phyloP scores from a whole-genome alignment of 176 grass and related monocot genomes.

The Calamus simplicifolius region DNA sequence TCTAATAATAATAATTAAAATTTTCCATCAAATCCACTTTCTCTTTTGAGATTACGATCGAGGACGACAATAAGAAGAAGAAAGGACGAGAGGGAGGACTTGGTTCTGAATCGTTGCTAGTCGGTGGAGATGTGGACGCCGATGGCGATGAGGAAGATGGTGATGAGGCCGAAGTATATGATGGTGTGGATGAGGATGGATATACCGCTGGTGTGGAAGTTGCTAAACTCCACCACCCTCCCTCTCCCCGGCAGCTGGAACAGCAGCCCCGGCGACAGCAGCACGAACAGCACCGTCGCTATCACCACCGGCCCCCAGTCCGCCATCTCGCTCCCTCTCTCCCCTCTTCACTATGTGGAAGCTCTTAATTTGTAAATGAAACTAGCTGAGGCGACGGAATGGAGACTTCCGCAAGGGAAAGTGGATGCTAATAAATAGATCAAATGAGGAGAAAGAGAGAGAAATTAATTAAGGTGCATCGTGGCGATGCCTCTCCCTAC shows the following conservation, averaged over 20 bases:
- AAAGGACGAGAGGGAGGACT: too few species aligned
- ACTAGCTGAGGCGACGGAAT: too few species aligned
- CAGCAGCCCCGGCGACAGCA: conserved; percentile 76
- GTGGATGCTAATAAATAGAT: too few species aligned
- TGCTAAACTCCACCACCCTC: conserved; percentile 63
- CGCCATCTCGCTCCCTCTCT: conserved; percentile 21
- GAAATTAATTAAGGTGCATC: too few species aligned
- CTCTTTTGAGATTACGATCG: too few species aligned
- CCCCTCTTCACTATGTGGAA: neutral
- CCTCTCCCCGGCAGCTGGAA: conserved; percentile 68
- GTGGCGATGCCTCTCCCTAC: too few species aligned
- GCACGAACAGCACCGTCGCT: conserved; percentile 73
- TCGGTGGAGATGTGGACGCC: conserved; percentile 66
- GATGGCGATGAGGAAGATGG: conserved; percentile 76
- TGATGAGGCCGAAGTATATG: conserved; percentile 71
- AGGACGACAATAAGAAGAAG: too few species aligned
- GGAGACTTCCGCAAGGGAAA: too few species aligned
- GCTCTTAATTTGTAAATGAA: too few species aligned
- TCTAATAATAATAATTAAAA: too few species aligned
- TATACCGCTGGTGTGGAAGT: conserved; percentile 79
- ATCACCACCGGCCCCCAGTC: conserved; percentile 86
- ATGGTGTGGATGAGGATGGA: conserved; percentile 81
- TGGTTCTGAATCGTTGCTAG: neutral
- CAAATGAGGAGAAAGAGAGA: too few species aligned
- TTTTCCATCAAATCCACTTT: too few species aligned